These are phyloP conservation scores for Paecilomyces fulvus DNA, from an alignment of 2,329 filamentous ascomycete genomes.

Conservation along the genomic window DNA sequence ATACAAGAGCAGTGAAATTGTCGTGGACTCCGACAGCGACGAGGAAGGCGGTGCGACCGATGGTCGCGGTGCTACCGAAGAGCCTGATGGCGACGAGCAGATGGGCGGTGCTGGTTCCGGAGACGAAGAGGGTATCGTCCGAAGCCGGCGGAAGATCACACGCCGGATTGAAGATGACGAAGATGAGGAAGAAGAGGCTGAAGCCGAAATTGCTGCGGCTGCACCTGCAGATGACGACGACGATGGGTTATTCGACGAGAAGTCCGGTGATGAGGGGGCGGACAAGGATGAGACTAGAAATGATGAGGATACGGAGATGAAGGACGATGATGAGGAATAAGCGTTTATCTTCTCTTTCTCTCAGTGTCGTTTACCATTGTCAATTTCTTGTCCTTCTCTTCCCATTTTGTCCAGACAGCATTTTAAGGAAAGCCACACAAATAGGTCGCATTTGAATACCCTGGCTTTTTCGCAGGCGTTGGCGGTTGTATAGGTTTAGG, in stretches of 20 bases:
- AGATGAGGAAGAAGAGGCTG: background rate
- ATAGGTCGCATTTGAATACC: background rate
- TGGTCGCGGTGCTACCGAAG: conserved; percentile 11
- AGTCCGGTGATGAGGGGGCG: background rate
- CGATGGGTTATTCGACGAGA: background rate
- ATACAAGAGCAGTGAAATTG: conserved; percentile 78
- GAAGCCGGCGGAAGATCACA: background rate
- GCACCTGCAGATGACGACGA: background rate
- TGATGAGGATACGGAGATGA: background rate
- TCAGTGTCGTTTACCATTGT: background rate
- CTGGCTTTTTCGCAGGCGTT: background rate
- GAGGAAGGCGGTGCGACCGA: conserved; percentile 31
- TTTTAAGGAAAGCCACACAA: background rate
- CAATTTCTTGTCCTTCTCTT: background rate
- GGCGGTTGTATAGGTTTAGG: background rate
- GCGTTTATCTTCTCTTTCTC: background rate
- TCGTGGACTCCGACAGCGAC: conserved; percentile 66
- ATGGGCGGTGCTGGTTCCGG: background rate
- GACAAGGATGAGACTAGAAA: background rate
- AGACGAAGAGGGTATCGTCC: background rate
- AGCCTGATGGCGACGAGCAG: background rate
- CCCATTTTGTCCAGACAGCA: background rate
- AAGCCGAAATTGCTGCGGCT: background rate
- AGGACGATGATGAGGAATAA: background rate
- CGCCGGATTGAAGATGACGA: background rate